phyloP scores from a whole-genome alignment of 176 grass and related monocot genomes.

The Oryza nivara region DNA sequence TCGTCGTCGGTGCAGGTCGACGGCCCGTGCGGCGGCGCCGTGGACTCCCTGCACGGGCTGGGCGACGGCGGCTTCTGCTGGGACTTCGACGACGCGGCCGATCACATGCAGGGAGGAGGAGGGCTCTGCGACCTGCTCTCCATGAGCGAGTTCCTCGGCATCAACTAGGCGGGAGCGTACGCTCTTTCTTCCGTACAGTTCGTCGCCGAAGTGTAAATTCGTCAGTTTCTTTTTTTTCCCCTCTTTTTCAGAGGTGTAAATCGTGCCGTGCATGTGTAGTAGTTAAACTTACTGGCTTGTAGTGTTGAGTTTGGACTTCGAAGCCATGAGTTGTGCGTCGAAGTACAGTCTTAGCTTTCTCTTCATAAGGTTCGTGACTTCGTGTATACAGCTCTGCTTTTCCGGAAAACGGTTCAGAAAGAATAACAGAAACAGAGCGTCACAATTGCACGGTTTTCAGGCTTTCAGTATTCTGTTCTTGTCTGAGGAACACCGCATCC shows the following conservation, averaged over 20 bases:
- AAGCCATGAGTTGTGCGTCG: not conserved
- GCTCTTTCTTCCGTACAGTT: not conserved
- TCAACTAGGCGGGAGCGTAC: conserved; percentile 43
- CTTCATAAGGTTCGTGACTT: not conserved
- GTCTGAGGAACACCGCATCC: too few relatives aligned
- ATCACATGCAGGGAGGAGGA: conserved; percentile 40
- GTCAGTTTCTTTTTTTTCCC: not conserved
- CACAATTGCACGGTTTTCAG: not conserved
- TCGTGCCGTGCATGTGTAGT: conserved; percentile 28
- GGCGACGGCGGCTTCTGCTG: conserved; percentile 56
- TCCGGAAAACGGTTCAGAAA: conserved; percentile 10
- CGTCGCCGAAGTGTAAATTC: not conserved
- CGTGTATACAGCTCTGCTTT: conserved; percentile 2
- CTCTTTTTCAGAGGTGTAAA: conserved; percentile 32
- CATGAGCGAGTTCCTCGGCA: conserved; percentile 54
- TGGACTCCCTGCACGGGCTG: conserved; percentile 49
- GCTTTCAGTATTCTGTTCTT: too few relatives aligned
- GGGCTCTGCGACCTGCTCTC: conserved; percentile 58
- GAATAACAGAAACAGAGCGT: not conserved
- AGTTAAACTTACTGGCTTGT: conserved; percentile 10
- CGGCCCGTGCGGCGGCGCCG: conserved; percentile 11
- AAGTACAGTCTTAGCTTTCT: not conserved
- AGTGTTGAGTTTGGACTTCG: not conserved
- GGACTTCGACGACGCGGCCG: conserved; percentile 50
- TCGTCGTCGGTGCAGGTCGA: conserved; percentile 52